Percentiles rank a stretch among this genome's conserved stretches.
Conservation (phyloP, 1,284 basidiomycete genomes). For the Ceratobasidium sp. region DNA sequence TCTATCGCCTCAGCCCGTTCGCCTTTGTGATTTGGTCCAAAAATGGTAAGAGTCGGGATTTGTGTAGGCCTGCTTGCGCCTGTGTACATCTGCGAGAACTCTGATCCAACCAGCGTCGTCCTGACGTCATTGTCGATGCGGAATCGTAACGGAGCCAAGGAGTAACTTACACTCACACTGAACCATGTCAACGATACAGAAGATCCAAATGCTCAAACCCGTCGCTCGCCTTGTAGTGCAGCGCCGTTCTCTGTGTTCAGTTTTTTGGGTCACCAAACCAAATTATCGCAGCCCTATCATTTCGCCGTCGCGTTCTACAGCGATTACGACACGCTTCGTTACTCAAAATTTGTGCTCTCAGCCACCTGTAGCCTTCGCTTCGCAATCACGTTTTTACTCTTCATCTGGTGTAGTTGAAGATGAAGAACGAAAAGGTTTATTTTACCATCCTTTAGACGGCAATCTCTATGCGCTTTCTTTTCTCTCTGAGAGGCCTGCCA, state of each 20-base stretch:
- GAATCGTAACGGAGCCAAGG: background rate
- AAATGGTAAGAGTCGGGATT: slow-evolving; percentile 21
- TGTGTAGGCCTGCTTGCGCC: slow-evolving; percentile 13
- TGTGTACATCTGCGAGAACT: background rate
- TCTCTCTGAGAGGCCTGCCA: slow-evolving; percentile 19
- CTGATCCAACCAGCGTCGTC: background rate
- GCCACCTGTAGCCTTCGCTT: background rate
- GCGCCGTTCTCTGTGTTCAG: slow-evolving; percentile 24
- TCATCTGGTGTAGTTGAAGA: slow-evolving; percentile 23
- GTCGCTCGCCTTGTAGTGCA: background rate
- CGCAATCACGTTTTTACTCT: slow-evolving; percentile 23
- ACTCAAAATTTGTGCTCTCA: background rate
- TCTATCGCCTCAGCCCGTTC: background rate
- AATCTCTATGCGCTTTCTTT: slow-evolving; percentile 36
- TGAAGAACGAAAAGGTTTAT: slow-evolving; percentile 30
- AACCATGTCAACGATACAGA: slow-evolving; percentile 14
- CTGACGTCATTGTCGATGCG: slow-evolving; percentile 31
- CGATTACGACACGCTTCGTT: background rate
- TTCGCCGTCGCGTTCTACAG: background rate
- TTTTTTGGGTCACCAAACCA: background rate
- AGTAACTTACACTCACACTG: background rate
- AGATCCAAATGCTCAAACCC: background rate
- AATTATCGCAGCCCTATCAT: background rate
- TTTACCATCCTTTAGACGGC: slow-evolving; percentile 37
- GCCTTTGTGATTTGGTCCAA: background rate